A percentile compares a stretch with the other conserved stretches of the same genome.
Conservation (phyloP, 176 grass and related monocot genomes). For the Eremochloa ophiuroides region DNA sequence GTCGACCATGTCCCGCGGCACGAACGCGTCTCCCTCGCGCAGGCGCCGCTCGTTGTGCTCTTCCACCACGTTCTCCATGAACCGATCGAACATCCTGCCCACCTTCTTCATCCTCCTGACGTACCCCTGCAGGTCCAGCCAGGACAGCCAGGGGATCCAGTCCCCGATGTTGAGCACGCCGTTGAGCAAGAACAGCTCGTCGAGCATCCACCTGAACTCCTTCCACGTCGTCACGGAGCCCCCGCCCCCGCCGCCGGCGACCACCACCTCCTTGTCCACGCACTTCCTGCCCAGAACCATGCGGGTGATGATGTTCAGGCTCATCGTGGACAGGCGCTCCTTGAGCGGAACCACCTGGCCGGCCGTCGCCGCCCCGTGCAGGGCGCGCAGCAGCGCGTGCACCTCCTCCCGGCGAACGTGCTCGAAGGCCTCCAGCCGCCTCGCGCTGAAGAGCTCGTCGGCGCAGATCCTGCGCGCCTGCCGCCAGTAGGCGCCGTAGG, state of each 20-base stretch:
- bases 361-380: background rate
- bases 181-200: constrained; percentile 56
- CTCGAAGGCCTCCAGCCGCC: constrained; percentile 38
- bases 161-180: constrained; percentile 64
- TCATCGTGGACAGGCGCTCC: constrained; percentile 36
- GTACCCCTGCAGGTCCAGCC: constrained; percentile 60
- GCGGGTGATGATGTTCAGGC: constrained; percentile 49
- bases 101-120: constrained; percentile 56
- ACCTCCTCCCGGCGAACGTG: constrained; percentile 42
- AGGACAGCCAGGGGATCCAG: constrained; percentile 43
- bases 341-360: constrained; percentile 27
- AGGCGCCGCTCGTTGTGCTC: constrained; percentile 47
- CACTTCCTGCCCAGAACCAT: constrained; percentile 63
- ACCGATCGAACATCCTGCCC: constrained; percentile 40
- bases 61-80: constrained; percentile 58
- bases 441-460: constrained; percentile 46
- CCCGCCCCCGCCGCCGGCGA: background rate
- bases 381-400: constrained; percentile 14
- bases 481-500: constrained; percentile 46
- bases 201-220: constrained; percentile 53
- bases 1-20: constrained; percentile 60
- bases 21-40: constrained; percentile 37
- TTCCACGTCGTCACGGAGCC: constrained; percentile 6
- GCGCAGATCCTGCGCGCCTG: constrained; percentile 47
- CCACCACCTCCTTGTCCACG: constrained; percentile 10